Percentiles rank a stretch among this genome's conserved stretches.
Conservation (phyloP, 2,329 filamentous ascomycete genomes). For the Trichothecium roseum region DNA sequence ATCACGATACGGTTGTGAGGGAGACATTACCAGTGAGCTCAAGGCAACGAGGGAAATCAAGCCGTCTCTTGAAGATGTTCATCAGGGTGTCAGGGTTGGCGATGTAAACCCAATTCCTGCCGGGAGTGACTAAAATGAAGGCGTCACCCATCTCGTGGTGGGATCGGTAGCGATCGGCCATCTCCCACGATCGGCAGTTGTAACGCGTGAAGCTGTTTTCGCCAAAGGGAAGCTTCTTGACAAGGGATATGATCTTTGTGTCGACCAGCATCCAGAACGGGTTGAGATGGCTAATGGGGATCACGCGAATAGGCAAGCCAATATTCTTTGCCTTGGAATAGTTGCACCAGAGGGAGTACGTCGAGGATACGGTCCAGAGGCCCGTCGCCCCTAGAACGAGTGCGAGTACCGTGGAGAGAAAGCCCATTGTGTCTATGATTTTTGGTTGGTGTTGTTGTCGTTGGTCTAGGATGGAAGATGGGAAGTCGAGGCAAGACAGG, state of each 20-base stretch:
- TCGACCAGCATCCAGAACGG: conserved; percentile 19
- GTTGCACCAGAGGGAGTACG: neutral
- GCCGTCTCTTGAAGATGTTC: conserved; percentile 1
- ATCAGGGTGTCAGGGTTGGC: conserved; percentile 5
- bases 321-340: conserved; percentile 12
- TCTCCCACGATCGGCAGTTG: conserved; percentile 18
- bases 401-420: neutral
- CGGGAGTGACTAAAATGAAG: conserved; percentile 6
- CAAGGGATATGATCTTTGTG: conserved; percentile 9
- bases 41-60: conserved; percentile 3
- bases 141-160: conserved; percentile 16
- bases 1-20: neutral
- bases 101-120: conserved; percentile 5
- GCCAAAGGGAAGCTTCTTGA: conserved; percentile 12
- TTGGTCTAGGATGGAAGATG: too few relatives aligned
- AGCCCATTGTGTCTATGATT: too few relatives aligned
- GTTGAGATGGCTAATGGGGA: conserved; percentile 19
- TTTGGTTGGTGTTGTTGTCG: too few relatives aligned
- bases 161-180: conserved; percentile 11
- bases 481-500: too few relatives aligned
- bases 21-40: conserved; percentile 1
- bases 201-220: conserved; percentile 19
- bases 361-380: neutral
- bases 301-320: conserved; percentile 18
- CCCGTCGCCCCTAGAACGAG: neutral